Evolutionary conservation across 2,329 filamentous ascomycete genomes (phyloP), one percentile per base, ranked within the genome.

Genomic region (Ophiocordyceps camponoti-saundersi): DNA sequence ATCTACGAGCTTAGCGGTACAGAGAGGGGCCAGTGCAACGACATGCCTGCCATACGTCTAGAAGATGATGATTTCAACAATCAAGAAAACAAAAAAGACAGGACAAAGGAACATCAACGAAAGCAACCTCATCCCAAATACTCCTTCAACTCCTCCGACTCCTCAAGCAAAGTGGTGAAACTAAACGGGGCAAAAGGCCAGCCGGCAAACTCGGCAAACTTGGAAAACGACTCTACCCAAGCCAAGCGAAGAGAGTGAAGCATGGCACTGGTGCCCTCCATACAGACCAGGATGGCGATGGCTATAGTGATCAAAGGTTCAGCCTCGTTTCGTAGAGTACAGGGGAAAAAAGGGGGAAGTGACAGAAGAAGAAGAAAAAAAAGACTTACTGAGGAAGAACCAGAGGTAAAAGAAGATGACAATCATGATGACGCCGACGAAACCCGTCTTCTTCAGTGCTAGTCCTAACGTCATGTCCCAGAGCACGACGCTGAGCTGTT

Each of bases 151-250:
- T 75, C 70, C 52, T 79, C 75, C 50, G 92, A 85, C 62, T 95
- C 88, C 65, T 95, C 89, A 54, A 95, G 66, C 61, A 94, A 67
- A 34, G 77, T 72, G 67, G 82, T 79, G 64, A 95, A 95, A 52
- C 84, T 92, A 62, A 95, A 95, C 5, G 89, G 89, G 59, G 81
- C 73, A 65, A 95, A 95, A 2, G 87, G 73, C 64, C 88, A 79
- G 47, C 89, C 89, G 49, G 85, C 84, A 58, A 92, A 92, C 61
- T 94, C 81, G 65, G 93, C 93, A 71, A 94, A 90, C 71, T 95
- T 95, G 68, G 86, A 93, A 79, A 95, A 95, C 18, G 89, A 90
- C 66, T 95, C 90, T 52, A 95, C 89, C 89, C 89, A 95, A 56
- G 94, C 89, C 59, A 95, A 70, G 72, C 89, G 78, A 55, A 95